Evolutionary conservation across 495 filamentous ascomycete genomes (phyloP), one percentile per base, ranked within the genome.

Genomic region (Baudoinia panamericana): DNA sequence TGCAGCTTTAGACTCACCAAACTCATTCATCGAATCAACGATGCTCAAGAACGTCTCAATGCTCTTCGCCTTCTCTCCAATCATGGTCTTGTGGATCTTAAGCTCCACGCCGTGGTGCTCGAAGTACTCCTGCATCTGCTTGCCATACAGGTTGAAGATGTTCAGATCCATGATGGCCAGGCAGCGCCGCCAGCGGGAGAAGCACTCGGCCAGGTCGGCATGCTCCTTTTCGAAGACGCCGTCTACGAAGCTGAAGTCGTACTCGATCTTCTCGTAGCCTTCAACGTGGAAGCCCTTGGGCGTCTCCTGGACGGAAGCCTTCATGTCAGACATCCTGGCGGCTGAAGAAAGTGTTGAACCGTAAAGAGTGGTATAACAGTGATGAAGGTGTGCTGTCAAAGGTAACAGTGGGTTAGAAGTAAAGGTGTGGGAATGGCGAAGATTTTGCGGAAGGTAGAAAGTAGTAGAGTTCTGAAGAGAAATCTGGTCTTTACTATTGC

Each of bases 221-320:
- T 75, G 72, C 34, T 62, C 41, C 1, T 52, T 44, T 46, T 72
- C 51, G 54, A 80, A 79, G 34, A 78, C 61, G n/a, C 63, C 68
- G 44, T 79, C 73, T 12, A 78, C 58, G 56, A 79, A 79, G 21
- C 68, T 65, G 57, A 80, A 79, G 46, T 76, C 73, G 52, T 79
- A 78, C 37, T 71, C 66, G 48, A 79, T 77, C 54, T 72, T 78
- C 58, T 78, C 75, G 45, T 73, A 74, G 19, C 75, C 75, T 41
- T 69, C 66, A 34, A 78, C 73, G 38, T 73, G 70, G 54, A 76
- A 76, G 15, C 72, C 73, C 15, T 52, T 57, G 34, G 63, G 75
- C 27, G 38, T 46, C 55, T 72, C 63, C 10, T 56, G 30, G 39
- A 79, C 75, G 11, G 62, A 66, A 17, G 75, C 75, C 28, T 63